A percentile compares a stretch with the other conserved stretches of the same genome.
Evolutionary conservation across 1,284 basidiomycete genomes (phyloP).

Genomic region (Cryptococcus neoformans): DNA sequence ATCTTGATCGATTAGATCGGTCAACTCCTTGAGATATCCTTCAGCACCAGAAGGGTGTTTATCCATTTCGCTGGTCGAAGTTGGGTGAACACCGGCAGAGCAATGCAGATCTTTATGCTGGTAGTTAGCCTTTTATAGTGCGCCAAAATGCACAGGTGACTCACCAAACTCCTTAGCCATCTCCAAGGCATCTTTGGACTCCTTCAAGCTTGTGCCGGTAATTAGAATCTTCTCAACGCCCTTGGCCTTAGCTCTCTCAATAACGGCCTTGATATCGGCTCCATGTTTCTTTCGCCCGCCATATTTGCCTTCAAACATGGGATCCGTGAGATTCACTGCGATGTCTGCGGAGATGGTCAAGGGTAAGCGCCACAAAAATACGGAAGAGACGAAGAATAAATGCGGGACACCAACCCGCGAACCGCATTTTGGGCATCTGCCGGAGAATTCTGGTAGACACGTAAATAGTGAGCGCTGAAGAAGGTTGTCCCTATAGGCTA

Average conservation of each 20-base stretch:
- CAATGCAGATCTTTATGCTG: constrained; percentile 59
- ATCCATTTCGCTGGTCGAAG: constrained; percentile 73
- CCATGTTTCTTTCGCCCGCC: constrained; percentile 51
- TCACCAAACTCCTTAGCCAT: constrained; percentile 62
- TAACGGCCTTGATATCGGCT: constrained; percentile 67
- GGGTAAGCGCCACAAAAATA: background rate
- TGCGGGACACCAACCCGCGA: constrained; percentile 11
- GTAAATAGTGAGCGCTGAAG: background rate
- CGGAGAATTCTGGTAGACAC: background rate
- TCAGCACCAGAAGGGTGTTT: constrained; percentile 59
- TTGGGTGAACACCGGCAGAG: constrained; percentile 84
- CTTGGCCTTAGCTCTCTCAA: constrained; percentile 60
- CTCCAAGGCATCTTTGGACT: constrained; percentile 62
- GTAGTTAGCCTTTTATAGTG: background rate
- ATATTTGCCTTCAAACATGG: constrained; percentile 52
- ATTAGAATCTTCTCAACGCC: constrained; percentile 76
- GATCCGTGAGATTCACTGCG: constrained; percentile 54
- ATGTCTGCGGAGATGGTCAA: constrained; percentile 43
- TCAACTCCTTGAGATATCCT: constrained; percentile 64
- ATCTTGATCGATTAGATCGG: constrained; percentile 59
- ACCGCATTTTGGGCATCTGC: constrained; percentile 13
- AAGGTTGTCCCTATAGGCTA: no score
- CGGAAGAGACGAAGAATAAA: background rate
- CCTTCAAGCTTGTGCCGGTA: constrained; percentile 71
- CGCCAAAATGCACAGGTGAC: constrained; percentile 14